A percentile compares a stretch with the other conserved stretches of the same genome.
phyloP scores from a whole-genome alignment of 2,329 filamentous ascomycete genomes.

The Clonostachys solani region DNA sequence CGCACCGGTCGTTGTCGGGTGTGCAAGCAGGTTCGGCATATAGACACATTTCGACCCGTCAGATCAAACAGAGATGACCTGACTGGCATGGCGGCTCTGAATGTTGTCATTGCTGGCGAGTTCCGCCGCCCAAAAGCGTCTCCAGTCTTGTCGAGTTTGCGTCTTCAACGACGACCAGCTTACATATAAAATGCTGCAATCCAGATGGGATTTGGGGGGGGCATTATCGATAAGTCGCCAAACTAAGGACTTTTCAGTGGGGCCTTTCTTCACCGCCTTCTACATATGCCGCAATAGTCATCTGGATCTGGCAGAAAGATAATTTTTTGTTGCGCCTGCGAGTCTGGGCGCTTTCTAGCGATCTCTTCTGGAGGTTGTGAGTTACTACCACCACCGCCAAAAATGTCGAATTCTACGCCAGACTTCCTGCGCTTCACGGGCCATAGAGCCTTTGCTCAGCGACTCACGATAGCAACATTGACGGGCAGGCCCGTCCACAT shows the following conservation, averaged over 20 bases:
- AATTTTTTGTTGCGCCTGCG: slow-evolving; percentile 17
- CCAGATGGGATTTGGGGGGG: not conserved
- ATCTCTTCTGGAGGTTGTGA: slow-evolving; percentile 1
- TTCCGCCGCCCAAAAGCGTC: too few relatives aligned
- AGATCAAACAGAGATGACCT: slow-evolving; percentile 27
- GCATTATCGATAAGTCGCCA: slow-evolving; percentile 23
- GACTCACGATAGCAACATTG: slow-evolving; percentile 84
- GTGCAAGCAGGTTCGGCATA: slow-evolving; percentile 31
- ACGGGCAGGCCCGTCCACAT: slow-evolving; percentile 88
- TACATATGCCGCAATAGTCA: not conserved
- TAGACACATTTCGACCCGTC: slow-evolving; percentile 22
- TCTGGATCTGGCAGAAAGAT: slow-evolving; percentile 25
- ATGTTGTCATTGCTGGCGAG: too few relatives aligned
- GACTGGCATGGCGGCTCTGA: slow-evolving; percentile 19
- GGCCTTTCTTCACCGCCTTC: slow-evolving; percentile 21
- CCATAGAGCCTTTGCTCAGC: slow-evolving; percentile 76
- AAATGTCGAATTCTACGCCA: slow-evolving; percentile 38
- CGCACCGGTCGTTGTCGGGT: slow-evolving; percentile 14
- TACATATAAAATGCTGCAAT: too few relatives aligned
- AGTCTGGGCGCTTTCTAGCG: not conserved
- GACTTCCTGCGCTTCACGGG: slow-evolving; percentile 74
- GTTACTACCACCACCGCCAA: slow-evolving; percentile 6
- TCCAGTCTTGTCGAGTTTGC: too few relatives aligned
- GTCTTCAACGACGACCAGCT: too few relatives aligned
- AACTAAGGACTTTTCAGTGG: slow-evolving; percentile 3